Percentiles rank a stretch among this genome's conserved stretches.
Evolutionary conservation across 2,329 filamentous ascomycete species (phyloP).

Genomic region (Neopestalotiopsis rosae): DNA sequence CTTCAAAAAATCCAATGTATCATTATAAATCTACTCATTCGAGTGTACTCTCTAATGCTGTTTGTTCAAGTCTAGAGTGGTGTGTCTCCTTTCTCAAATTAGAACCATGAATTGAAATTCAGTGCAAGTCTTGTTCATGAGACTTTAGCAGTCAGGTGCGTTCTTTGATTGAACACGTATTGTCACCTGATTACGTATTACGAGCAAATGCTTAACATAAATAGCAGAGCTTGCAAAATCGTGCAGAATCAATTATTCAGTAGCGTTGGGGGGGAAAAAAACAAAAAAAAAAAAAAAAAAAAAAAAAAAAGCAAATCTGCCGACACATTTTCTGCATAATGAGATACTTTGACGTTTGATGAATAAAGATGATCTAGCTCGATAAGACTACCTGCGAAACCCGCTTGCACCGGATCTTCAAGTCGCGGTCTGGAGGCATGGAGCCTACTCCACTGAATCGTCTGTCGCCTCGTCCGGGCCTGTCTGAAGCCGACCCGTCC

Average conservation of each 20-base stretch:
- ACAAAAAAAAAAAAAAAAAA: background rate
- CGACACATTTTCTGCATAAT: background rate
- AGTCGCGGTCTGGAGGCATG: conserved; percentile 22
- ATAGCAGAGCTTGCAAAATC: too few relatives aligned
- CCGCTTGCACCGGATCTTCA: conserved; percentile 21
- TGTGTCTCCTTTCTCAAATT: too few relatives aligned
- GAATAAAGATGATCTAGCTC: background rate
- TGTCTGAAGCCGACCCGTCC: conserved; percentile 19
- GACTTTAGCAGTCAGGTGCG: too few relatives aligned
- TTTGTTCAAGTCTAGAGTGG: background rate
- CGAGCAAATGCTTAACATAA: too few relatives aligned
- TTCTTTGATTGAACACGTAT: too few relatives aligned
- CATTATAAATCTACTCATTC: background rate
- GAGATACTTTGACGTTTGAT: background rate
- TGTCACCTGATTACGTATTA: too few relatives aligned
- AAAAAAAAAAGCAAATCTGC: background rate
- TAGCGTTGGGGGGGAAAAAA: too few relatives aligned
- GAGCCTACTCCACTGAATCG: conserved; percentile 15
- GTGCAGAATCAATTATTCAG: too few relatives aligned
- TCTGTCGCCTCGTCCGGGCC: conserved; percentile 16
- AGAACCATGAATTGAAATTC: too few relatives aligned
- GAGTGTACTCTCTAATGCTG: background rate
- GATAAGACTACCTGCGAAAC: conserved; percentile 3
- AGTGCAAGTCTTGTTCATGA: too few relatives aligned
- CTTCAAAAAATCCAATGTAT: background rate